Conservation (phyloP, 176 grass and related monocot genomes). For the Phyllostachys edulis region DNA sequence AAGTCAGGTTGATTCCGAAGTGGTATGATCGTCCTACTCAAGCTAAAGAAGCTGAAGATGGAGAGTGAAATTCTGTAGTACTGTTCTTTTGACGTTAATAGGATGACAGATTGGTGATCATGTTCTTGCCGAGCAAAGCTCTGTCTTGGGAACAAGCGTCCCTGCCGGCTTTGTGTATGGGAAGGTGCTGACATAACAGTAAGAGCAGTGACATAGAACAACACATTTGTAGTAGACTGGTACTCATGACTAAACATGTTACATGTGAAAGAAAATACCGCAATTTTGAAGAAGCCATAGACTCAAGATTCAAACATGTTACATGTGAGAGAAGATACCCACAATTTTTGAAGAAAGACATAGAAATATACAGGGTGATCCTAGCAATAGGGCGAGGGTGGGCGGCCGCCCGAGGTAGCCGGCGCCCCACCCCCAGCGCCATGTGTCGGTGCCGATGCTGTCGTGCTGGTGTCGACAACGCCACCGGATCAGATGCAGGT, state of each 20-base stretch:
- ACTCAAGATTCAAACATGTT: not conserved
- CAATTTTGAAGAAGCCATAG: not conserved
- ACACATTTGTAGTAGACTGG: not conserved
- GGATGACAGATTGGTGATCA: not conserved
- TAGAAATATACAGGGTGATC: no score
- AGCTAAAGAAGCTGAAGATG: not conserved
- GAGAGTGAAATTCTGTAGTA: not conserved
- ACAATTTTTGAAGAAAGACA: not conserved
- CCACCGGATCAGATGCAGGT: no score
- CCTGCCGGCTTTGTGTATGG: not conserved
- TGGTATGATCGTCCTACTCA: not conserved
- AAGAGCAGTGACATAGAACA: not conserved
- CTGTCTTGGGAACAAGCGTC: not conserved
- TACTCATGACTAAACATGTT: not conserved
- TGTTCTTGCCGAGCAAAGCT: not conserved
- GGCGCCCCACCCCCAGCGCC: no score
- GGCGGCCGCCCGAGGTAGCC: no score
- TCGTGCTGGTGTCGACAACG: no score
- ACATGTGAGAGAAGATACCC: not conserved
- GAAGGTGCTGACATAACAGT: not conserved
- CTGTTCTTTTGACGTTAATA: not conserved
- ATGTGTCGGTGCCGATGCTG: no score
- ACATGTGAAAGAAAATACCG: not conserved
- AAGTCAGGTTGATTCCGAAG: not conserved
- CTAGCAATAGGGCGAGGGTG: no score